Conservation (phyloP, 1,139 yeast species). For the Pneumocystis sp. region DNA sequence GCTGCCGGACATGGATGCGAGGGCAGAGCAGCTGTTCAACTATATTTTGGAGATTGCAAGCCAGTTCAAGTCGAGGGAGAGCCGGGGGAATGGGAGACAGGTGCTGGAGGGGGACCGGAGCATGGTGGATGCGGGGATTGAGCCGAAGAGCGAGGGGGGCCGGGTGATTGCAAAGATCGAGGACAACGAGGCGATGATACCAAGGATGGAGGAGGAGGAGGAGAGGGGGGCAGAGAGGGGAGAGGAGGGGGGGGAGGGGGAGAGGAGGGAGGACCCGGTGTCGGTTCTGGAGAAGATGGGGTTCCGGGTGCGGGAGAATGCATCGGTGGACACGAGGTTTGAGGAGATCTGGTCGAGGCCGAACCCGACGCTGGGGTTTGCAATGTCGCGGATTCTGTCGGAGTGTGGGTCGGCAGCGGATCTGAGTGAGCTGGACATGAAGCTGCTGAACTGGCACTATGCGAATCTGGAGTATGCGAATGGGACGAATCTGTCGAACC, state of each 20-base stretch:
- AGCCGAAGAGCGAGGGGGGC: constrained; percentile 15
- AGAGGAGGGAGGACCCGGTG: background rate
- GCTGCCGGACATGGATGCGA: constrained; percentile 20
- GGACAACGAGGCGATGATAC: constrained; percentile 10
- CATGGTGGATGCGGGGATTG: constrained; percentile 11
- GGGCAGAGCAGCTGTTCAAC: constrained; percentile 26
- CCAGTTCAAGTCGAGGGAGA: constrained; percentile 18
- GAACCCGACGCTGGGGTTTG: constrained; percentile 27
- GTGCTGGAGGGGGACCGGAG: constrained; percentile 23
- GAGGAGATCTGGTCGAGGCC: constrained; percentile 24
- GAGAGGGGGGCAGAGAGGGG: background rate
- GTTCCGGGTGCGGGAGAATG: constrained; percentile 7
- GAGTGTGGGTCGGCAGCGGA: constrained; percentile 23
- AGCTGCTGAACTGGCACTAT: constrained; percentile 29
- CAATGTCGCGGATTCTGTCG: constrained; percentile 25
- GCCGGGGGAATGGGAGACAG: background rate
- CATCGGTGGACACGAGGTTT: background rate
- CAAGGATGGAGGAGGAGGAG: constrained; percentile 1
- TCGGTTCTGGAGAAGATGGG: constrained; percentile 6
- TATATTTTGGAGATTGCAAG: constrained; percentile 27
- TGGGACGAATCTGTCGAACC: constrained; percentile 25
- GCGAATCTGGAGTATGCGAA: constrained; percentile 30
- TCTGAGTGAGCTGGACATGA: constrained; percentile 24
- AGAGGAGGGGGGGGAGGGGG: background rate
- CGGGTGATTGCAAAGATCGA: constrained; percentile 14